Conservation (phyloP, 768 basidiomycete species). For the Rhodosporidiobolus sp. region DNA sequence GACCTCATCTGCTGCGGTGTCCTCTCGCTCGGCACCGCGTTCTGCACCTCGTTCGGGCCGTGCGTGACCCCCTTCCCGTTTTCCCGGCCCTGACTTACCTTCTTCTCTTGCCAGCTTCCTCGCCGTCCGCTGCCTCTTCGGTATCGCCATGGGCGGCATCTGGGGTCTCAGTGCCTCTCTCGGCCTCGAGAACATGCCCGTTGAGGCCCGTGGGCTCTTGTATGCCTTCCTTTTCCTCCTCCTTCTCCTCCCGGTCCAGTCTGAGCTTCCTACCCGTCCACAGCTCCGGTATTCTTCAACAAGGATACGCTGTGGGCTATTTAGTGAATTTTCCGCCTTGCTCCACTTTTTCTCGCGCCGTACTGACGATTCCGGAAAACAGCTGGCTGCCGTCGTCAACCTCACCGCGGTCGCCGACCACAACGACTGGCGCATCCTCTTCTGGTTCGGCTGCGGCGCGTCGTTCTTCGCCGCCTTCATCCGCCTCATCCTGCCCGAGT, state of each 20-base stretch:
- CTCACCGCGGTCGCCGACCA: slow-evolving; percentile 52
- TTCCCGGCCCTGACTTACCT: too few species aligned
- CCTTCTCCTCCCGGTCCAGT: too few species aligned
- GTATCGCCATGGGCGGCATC: slow-evolving; percentile 37
- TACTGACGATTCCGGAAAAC: too few species aligned
- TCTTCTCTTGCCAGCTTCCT: too few species aligned
- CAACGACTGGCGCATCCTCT: slow-evolving; percentile 44
- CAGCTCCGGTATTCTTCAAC: slow-evolving; percentile 78
- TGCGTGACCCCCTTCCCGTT: too few species aligned
- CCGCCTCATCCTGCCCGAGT: slow-evolving; percentile 70
- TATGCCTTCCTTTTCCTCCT: too few species aligned
- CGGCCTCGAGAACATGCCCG: slow-evolving; percentile 37
- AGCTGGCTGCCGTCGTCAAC: slow-evolving; percentile 79
- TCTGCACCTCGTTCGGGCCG: slow-evolving; percentile 69
- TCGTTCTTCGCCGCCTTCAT: slow-evolving; percentile 62
- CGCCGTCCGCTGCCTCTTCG: slow-evolving; percentile 64
- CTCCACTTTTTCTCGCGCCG: neutral
- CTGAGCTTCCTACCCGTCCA: too few species aligned
- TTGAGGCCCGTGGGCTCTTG: slow-evolving; percentile 73
- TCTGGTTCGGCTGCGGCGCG: slow-evolving; percentile 23
- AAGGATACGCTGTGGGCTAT: slow-evolving; percentile 73
- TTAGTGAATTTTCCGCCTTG: neutral
- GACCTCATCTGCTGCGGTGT: slow-evolving; percentile 69
- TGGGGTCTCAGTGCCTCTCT: slow-evolving; percentile 1
- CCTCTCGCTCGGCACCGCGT: slow-evolving; percentile 70